Evolutionary conservation across 331 rosid species (phyloP).

Genomic region (Phaseolus coccineus): DNA sequence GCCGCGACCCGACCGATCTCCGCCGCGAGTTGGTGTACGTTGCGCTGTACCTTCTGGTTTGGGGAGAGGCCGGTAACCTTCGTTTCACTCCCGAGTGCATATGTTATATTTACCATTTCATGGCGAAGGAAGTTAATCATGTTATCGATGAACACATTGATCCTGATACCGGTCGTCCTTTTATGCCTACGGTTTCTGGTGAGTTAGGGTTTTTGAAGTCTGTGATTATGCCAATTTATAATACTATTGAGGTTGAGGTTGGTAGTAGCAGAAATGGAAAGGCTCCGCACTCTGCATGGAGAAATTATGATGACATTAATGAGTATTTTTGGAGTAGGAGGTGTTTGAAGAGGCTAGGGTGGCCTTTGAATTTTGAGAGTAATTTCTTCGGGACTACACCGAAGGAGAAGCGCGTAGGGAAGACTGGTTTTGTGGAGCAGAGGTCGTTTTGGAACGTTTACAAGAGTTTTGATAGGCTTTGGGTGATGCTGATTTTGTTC

Average conservation of each 20-base stretch:
- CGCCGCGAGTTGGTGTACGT: slow-evolving; percentile 86
- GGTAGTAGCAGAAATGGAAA: slow-evolving; percentile 80
- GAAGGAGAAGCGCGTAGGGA: slow-evolving; percentile 73
- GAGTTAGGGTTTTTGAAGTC: slow-evolving; percentile 71
- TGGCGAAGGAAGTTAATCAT: slow-evolving; percentile 82
- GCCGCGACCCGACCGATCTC: slow-evolving; percentile 47
- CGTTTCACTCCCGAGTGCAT: slow-evolving; percentile 83
- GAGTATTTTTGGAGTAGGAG: slow-evolving; percentile 96
- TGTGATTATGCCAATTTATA: slow-evolving; percentile 78
- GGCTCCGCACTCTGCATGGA: slow-evolving; percentile 96
- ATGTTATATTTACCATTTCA: slow-evolving; percentile 76
- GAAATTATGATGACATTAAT: slow-evolving; percentile 89
- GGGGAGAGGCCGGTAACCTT: slow-evolving; percentile 96
- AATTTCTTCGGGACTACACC: slow-evolving; percentile 76
- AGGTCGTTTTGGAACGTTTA: slow-evolving; percentile 95
- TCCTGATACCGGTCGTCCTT: slow-evolving; percentile 69
- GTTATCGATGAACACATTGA: slow-evolving; percentile 63
- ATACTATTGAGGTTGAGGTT: slow-evolving; percentile 70
- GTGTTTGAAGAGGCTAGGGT: slow-evolving; percentile 69
- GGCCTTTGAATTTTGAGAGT: slow-evolving; percentile 66
- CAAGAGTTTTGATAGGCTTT: slow-evolving; percentile 88
- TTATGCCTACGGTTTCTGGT: slow-evolving; percentile 67
- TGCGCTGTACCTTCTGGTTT: slow-evolving; percentile 69
- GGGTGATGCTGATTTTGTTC: slow-evolving; percentile 84
- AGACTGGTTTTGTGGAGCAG: slow-evolving; percentile 97